phyloP scores from a whole-genome alignment of 176 grass and related monocot species.

The Calamus simplicifolius region DNA sequence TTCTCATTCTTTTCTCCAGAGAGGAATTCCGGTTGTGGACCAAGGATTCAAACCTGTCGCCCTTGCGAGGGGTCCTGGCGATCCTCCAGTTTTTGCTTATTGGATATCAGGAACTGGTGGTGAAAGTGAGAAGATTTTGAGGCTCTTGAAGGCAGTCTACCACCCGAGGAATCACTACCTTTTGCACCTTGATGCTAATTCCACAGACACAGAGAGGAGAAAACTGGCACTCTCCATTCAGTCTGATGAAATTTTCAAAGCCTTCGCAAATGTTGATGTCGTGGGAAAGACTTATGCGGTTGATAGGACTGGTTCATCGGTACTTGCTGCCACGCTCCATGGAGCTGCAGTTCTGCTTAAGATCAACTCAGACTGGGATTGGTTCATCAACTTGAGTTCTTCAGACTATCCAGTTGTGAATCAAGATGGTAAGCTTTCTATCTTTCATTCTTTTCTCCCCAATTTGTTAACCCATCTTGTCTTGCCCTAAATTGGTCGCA shows the following conservation, averaged over 20 bases:
- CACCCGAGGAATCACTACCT: constrained; percentile 59
- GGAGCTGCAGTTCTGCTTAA: constrained; percentile 49
- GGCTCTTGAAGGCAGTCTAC: constrained; percentile 40
- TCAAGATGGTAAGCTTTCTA: constrained; percentile 37
- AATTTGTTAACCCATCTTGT: no score
- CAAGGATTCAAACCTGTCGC: no score
- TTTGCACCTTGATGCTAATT: constrained; percentile 45
- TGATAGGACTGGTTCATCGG: constrained; percentile 31
- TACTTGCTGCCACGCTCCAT: constrained; percentile 44
- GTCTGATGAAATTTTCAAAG: constrained; percentile 16
- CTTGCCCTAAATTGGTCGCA: no score
- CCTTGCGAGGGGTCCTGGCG: not conserved
- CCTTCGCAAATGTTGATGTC: constrained; percentile 38
- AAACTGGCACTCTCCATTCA: constrained; percentile 19
- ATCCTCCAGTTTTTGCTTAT: constrained; percentile 44
- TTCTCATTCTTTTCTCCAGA: constrained; percentile 1
- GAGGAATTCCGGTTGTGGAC: not conserved
- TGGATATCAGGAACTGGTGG: constrained; percentile 53
- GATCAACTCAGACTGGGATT: constrained; percentile 35
- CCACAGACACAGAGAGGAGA: constrained; percentile 12
- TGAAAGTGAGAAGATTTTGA: constrained; percentile 21
- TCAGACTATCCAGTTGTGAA: constrained; percentile 56
- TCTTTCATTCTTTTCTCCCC: no score
- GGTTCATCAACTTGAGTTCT: constrained; percentile 55
- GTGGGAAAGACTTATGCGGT: constrained; percentile 31